Evolutionary conservation across 2,329 filamentous ascomycete genomes (phyloP), one percentile per base, ranked within the genome.

Genomic region (Elsinoe arachidis): DNA sequence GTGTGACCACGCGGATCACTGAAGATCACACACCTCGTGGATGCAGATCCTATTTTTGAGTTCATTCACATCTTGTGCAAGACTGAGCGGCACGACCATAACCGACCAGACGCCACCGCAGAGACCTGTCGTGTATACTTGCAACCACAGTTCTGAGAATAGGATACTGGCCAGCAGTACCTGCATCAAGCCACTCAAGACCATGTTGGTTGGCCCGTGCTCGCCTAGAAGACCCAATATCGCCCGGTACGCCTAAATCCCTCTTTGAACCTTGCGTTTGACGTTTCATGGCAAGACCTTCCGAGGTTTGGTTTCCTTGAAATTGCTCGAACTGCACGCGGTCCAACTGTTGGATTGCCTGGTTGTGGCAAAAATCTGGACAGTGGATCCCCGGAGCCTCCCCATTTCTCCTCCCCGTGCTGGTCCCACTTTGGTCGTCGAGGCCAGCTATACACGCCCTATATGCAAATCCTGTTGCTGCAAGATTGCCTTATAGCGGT

Each of bases 201-300:
- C 14, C 46, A 51, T 51, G 46, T 51, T 51, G 46, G 46, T 51
- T 51, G 46, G 46, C 34, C 46, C 26, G 46, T 51, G 46, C 46
- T 23, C 15, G 19, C 3, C 41, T 12, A 23, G 21, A 46, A 12
- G 17, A 46, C 17, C 26, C 41, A 46, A 23, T 46, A 19, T 46
- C 26, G 19, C 10, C 26, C 19, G 26, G 41, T 19, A 46, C 17
- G 41, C 19, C 41, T 46, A 30, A 46, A 14, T 23, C 41, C 6
- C 41, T 26, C 2, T n/a, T n/a, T 6, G 12, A 17, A 46, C 10
- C 41, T 46, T 14, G 41, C 19, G 26, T n/a, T 10, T 4, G 12
- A 19, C 15, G 46, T 51, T 34, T 34, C 46, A 51, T 15, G 26
- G 6, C 12, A 23, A 49, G 10, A 33, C 23, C 9, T 26, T 33